Conservation (phyloP, 768 basidiomycete species). For the Russula vinacea region DNA sequence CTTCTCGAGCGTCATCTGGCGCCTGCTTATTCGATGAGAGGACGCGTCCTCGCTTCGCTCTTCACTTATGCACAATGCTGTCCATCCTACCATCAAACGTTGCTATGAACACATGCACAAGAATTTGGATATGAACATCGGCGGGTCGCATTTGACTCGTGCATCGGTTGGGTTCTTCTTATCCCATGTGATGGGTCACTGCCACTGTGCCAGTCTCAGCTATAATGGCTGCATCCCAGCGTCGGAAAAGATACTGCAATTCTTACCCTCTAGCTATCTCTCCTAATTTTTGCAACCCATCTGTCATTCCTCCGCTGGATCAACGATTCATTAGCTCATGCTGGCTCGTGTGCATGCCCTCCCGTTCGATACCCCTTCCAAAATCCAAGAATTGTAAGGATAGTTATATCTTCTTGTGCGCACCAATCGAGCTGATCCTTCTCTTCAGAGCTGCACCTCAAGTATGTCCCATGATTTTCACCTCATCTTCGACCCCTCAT, state of each 20-base stretch:
- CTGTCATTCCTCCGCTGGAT: neutral
- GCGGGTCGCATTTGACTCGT: neutral
- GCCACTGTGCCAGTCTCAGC: neutral
- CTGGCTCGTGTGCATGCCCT: neutral
- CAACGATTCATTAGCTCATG: neutral
- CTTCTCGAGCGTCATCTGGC: neutral
- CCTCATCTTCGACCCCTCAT: neutral
- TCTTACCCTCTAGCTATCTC: neutral
- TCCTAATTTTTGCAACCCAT: neutral
- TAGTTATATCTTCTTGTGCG: neutral
- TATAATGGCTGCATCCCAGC: neutral
- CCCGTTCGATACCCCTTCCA: neutral
- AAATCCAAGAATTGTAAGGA: conserved; percentile 6
- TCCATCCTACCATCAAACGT: neutral
- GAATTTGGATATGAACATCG: neutral
- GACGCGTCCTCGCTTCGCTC: neutral
- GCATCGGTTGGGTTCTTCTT: neutral
- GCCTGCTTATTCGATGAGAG: neutral
- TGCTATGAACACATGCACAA: neutral
- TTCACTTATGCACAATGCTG: neutral
- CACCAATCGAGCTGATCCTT: neutral
- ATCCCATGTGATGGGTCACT: neutral
- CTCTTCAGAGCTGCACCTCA: conserved; percentile 13
- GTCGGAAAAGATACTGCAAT: neutral
- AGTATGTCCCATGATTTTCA: neutral